A percentile compares a stretch with the other conserved stretches of the same genome.
phyloP scores from a whole-genome alignment of 805 yeast genomes.

The Zygosaccharomyces bailii region DNA sequence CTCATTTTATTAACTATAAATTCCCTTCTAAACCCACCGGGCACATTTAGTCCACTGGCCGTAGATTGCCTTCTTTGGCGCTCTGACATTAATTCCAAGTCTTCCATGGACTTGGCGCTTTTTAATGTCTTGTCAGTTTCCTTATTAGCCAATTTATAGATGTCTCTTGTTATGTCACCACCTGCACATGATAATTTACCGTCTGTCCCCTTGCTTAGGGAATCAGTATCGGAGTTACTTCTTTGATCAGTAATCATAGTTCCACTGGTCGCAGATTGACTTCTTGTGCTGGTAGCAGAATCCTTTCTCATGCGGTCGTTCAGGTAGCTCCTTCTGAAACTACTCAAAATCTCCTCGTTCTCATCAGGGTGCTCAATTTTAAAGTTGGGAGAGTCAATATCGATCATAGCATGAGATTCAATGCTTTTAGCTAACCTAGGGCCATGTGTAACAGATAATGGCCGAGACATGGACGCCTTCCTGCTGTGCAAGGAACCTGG shows the following conservation, averaged over 20 bases:
- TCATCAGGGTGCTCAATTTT: constrained; percentile 24
- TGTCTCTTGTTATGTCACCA: constrained; percentile 40
- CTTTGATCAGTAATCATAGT: constrained; percentile 7
- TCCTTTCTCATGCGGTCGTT: constrained; percentile 15
- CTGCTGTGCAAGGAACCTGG: constrained; percentile 14
- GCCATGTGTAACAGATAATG: constrained; percentile 5
- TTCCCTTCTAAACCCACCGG: constrained; percentile 81
- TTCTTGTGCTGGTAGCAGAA: constrained; percentile 6
- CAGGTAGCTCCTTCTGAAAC: constrained; percentile 32
- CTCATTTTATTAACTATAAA: constrained; percentile 46
- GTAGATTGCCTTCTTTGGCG: constrained; percentile 52
- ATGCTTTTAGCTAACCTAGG: constrained; percentile 17
- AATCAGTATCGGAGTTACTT: constrained; percentile 7
- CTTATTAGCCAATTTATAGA: constrained; percentile 28
- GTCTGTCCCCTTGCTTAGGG: constrained; percentile 5
- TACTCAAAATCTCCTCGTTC: constrained; percentile 32
- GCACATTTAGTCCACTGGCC: constrained; percentile 68
- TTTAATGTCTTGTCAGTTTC: constrained; percentile 6
- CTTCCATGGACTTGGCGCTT: constrained; percentile 26
- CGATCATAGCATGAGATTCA: constrained; percentile 29
- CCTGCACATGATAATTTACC: constrained; percentile 27
- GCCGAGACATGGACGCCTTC: constrained; percentile 15
- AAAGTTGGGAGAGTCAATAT: constrained; percentile 34
- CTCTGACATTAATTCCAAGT: constrained; percentile 21
- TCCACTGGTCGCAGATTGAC: constrained; percentile 9